Evolutionary conservation across 2,329 filamentous ascomycete species (phyloP).

Genomic region (Aaosphaeria arxii): DNA sequence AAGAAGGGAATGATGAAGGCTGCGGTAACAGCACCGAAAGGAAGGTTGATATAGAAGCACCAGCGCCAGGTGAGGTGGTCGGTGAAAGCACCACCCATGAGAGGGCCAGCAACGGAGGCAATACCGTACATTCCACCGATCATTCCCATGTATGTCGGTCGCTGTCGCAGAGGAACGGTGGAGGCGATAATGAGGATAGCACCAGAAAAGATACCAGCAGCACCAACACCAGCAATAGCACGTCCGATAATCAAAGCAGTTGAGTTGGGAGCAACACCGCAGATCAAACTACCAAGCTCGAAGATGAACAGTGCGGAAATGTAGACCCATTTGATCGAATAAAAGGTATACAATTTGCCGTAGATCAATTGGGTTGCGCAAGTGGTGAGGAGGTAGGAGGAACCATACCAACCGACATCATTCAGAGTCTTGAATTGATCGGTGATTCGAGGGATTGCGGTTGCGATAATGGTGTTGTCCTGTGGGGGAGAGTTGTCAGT

Average conservation of each 20-base stretch:
- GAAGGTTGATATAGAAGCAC: conserved; percentile 26
- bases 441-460: conserved; percentile 48
- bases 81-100: conserved; percentile 49
- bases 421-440: conserved; percentile 46
- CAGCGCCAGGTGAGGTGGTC: conserved; percentile 47
- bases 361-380: conserved; percentile 40
- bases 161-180: conserved; percentile 44
- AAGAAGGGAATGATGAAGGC: conserved; percentile 42
- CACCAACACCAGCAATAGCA: conserved; percentile 50
- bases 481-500: conserved; percentile 4
- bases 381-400: conserved; percentile 41
- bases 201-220: conserved; percentile 50
- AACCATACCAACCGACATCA: conserved; percentile 47
- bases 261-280: conserved; percentile 50
- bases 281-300: conserved; percentile 52
- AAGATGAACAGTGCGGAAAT: conserved; percentile 47
- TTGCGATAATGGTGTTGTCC: conserved; percentile 50
- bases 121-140: conserved; percentile 51
- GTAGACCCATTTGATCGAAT: conserved; percentile 47
- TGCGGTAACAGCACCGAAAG: conserved; percentile 4
- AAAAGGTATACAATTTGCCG: conserved; percentile 47
- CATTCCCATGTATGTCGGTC: conserved; percentile 49
- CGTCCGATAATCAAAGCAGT: conserved; percentile 51
- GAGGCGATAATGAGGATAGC: conserved; percentile 47
- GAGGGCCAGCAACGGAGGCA: conserved; percentile 46